phyloP scores from a whole-genome alignment of 768 basidiomycete genomes.

The Mycena galopus region DNA sequence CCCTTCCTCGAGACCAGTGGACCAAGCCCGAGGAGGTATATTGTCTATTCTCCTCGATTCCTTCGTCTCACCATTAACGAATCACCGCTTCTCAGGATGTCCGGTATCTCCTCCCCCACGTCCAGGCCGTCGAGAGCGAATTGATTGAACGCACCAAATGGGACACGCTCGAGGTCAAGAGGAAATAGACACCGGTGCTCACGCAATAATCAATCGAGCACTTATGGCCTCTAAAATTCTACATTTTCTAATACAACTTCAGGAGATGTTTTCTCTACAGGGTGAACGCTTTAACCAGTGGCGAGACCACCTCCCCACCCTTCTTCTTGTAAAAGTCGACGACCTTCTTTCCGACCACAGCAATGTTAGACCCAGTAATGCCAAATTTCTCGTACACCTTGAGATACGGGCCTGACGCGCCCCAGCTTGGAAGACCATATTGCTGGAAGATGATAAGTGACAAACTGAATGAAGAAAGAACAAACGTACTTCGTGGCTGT shows the following conservation, averaged over 20 bases:
- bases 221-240: slow-evolving; percentile 28
- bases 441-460: slow-evolving; percentile 57
- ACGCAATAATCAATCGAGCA: neutral
- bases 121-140: slow-evolving; percentile 80
- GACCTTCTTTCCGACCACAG: slow-evolving; percentile 86
- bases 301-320: slow-evolving; percentile 79
- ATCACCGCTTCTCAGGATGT: slow-evolving; percentile 70
- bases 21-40: slow-evolving; percentile 78
- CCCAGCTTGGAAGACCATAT: slow-evolving; percentile 82
- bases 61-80: slow-evolving; percentile 12
- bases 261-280: slow-evolving; percentile 36
- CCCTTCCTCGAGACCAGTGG: slow-evolving; percentile 89
- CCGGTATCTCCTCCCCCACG: slow-evolving; percentile 88
- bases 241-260: slow-evolving; percentile 33
- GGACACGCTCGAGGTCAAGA: slow-evolving; percentile 82
- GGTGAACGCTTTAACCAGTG: slow-evolving; percentile 79
- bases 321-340: slow-evolving; percentile 88
- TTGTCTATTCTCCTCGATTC: slow-evolving; percentile 4
- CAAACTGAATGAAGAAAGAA: neutral
- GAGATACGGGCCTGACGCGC: slow-evolving; percentile 90
- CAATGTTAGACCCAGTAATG: slow-evolving; percentile 85
- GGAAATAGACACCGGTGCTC: slow-evolving; percentile 54
- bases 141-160: slow-evolving; percentile 81
- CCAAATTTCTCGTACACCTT: slow-evolving; percentile 94
- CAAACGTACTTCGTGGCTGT: slow-evolving; percentile 79